Conservation (phyloP, 495 filamentous ascomycete genomes). For the Penicillium cinerascens region DNA sequence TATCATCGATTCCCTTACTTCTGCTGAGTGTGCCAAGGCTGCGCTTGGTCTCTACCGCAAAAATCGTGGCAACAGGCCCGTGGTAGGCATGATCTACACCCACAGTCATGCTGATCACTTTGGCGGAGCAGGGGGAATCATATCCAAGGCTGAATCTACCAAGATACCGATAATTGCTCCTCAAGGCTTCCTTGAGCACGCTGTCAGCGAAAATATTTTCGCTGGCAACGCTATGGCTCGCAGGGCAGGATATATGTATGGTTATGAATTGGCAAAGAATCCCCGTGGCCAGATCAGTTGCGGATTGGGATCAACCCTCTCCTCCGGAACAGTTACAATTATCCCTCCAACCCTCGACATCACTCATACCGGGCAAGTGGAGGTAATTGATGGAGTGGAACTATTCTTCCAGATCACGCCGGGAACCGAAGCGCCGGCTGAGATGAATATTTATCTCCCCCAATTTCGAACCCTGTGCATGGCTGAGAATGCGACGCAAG, state of each 20-base stretch:
- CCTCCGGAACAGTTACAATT: conserved; percentile 4
- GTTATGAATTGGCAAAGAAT: conserved; percentile 2
- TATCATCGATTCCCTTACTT: conserved; percentile 23
- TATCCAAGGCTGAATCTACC: background rate
- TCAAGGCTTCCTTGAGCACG: conserved; percentile 17
- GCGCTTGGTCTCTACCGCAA: conserved; percentile 14
- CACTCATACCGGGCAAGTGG: conserved; percentile 6
- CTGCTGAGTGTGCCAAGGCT: conserved; percentile 10
- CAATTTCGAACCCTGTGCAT: conserved; percentile 11
- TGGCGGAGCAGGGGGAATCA: conserved; percentile 13
- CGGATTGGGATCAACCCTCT: conserved; percentile 12
- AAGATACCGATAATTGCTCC: conserved; percentile 15
- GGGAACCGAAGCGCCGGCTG: conserved; percentile 23
- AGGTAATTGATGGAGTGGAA: conserved; percentile 11
- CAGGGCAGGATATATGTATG: conserved; percentile 22
- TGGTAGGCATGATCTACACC: conserved; percentile 19
- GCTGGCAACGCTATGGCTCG: conserved; percentile 16
- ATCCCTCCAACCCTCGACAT: conserved; percentile 16
- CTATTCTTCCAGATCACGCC: conserved; percentile 23
- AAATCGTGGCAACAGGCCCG: conserved; percentile 5
- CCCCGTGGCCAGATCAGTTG: conserved; percentile 15
- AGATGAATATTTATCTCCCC: conserved; percentile 24
- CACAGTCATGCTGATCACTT: conserved; percentile 24
- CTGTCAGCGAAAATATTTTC: conserved; percentile 16
- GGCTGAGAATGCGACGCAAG: conserved; percentile 20